These are phyloP conservation scores for Asclepias syriaca DNA, from an alignment of 257 asterid species.

Conservation along the genomic window DNA sequence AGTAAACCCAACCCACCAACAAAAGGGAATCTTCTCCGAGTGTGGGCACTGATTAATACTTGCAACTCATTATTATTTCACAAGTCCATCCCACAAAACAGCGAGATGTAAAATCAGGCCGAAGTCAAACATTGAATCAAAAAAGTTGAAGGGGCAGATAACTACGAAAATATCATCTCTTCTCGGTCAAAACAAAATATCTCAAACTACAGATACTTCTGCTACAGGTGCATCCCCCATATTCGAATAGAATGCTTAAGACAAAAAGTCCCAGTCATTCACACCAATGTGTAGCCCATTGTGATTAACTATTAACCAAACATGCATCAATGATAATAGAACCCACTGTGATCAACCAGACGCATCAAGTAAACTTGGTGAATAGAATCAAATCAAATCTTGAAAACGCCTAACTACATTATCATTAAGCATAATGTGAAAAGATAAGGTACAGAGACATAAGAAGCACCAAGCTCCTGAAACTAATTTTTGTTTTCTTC, in stretches of 20 bases:
- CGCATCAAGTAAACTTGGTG: not conserved
- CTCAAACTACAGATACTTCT: not conserved
- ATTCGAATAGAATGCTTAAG: not conserved
- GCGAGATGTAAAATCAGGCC: too few relatives aligned
- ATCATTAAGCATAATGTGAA: conserved; percentile 11
- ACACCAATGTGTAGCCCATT: not conserved
- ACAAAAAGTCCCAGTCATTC: not conserved
- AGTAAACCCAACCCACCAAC: too few relatives aligned
- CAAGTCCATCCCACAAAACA: too few relatives aligned
- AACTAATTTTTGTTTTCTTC: conserved; percentile 3
- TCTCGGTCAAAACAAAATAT: not conserved
- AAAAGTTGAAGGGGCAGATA: not conserved
- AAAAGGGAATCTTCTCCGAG: too few relatives aligned
- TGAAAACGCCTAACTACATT: conserved; percentile 16
- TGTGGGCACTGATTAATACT: too few relatives aligned
- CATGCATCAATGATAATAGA: too few relatives aligned
- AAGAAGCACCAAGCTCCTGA: conserved; percentile 6
- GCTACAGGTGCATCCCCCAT: not conserved
- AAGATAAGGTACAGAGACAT: conserved; percentile 16
- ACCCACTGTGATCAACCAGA: not conserved
- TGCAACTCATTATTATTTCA: too few relatives aligned
- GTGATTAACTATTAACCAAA: too few relatives aligned
- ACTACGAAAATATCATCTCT: not conserved
- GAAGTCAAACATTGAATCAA: not conserved
- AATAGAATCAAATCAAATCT: not conserved